phyloP scores from a whole-genome alignment of 2,329 filamentous ascomycete species.

The Alternaria incomplexa region DNA sequence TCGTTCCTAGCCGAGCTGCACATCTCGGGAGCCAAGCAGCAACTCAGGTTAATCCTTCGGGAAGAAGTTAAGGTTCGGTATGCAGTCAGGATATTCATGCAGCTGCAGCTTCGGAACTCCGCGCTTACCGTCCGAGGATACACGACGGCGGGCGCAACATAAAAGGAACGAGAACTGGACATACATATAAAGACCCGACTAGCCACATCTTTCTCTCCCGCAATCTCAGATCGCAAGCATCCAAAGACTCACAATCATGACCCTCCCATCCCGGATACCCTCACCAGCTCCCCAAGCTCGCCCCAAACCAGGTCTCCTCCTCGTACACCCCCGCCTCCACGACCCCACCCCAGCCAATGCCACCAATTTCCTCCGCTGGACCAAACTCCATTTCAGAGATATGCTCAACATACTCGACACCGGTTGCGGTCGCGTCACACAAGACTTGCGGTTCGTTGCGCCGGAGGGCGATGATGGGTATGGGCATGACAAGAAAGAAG shows the following conservation, averaged over 20 bases:
- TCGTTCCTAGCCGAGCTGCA: background rate
- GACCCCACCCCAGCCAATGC: background rate
- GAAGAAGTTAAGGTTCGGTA: background rate
- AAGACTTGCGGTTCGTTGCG: background rate
- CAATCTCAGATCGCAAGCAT: background rate
- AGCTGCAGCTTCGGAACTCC: constrained; percentile 19
- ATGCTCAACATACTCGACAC: constrained; percentile 9
- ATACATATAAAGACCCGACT: background rate
- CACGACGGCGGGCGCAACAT: background rate
- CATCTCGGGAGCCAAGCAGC: background rate
- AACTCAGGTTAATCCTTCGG: background rate
- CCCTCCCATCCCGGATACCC: background rate
- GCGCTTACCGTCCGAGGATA: background rate
- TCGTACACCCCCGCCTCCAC: constrained; percentile 20
- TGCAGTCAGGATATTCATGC: background rate
- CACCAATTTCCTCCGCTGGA: constrained; percentile 23
- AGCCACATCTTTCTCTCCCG: background rate
- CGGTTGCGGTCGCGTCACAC: background rate
- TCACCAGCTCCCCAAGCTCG: background rate
- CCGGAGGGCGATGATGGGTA: background rate
- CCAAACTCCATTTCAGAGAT: constrained; percentile 27
- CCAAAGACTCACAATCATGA: background rate
- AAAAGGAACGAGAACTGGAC: background rate
- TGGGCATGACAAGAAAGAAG: background rate
- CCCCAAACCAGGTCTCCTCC: constrained; percentile 15